A percentile compares a stretch with the other conserved stretches of the same genome.
phyloP scores from a whole-genome alignment of 495 filamentous ascomycete species.

The Pyronema omphalodes region DNA sequence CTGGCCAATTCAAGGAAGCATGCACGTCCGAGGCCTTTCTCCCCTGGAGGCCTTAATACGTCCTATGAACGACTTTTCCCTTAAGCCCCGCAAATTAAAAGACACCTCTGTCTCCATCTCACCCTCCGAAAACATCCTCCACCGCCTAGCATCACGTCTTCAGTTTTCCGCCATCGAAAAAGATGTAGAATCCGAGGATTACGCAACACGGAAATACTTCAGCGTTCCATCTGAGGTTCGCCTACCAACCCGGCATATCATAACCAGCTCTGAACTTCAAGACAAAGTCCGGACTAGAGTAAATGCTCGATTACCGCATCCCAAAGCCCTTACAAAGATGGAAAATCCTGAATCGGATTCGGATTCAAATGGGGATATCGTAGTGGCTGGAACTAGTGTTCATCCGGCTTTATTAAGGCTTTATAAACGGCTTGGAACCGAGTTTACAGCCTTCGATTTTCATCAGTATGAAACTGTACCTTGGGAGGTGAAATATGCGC shows the following conservation, averaged over 20 bases:
- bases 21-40: conserved; percentile 36
- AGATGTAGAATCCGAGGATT: conserved; percentile 24
- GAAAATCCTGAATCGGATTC: conserved; percentile 29
- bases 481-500: conserved; percentile 83
- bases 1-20: conserved; percentile 51
- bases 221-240: conserved; percentile 11
- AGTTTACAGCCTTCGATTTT: conserved; percentile 63
- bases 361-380: conserved; percentile 22
- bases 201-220: conserved; percentile 12
- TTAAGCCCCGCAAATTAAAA: conserved; percentile 15
- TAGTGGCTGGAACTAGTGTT: conserved; percentile 5
- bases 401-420: conserved; percentile 29
- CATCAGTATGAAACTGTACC: conserved; percentile 50
- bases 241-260: conserved; percentile 23
- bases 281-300: conserved; percentile 14
- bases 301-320: conserved; percentile 15
- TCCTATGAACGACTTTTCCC: background rate
- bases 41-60: background rate
- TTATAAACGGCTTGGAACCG: conserved; percentile 38
- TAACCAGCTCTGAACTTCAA: conserved; percentile 24
- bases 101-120: conserved; percentile 7
- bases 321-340: conserved; percentile 21
- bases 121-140: conserved; percentile 9
- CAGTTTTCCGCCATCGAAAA: conserved; percentile 32
- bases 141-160: conserved; percentile 21